These are phyloP conservation scores for Purpureocillium takamizusanense DNA, from an alignment of 2,329 filamentous ascomycete species.

Conservation along the genomic window DNA sequence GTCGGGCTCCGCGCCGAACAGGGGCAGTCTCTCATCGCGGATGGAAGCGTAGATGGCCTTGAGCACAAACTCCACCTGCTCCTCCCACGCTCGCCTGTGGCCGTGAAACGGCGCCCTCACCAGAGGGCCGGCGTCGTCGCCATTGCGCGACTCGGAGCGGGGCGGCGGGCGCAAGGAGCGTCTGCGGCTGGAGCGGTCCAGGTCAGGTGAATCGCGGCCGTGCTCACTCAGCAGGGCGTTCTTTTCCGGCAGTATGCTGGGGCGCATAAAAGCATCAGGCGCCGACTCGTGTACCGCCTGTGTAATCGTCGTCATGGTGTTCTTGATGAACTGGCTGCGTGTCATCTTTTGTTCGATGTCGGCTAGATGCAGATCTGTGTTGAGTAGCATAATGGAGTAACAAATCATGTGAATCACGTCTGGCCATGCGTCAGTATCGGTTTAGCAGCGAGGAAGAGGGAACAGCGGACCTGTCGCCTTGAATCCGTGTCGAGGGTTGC, in stretches of 20 bases:
- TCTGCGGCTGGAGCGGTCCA: conserved; percentile 29
- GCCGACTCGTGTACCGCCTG: conserved; percentile 67
- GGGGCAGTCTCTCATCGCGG: conserved; percentile 72
- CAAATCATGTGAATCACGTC: conserved; percentile 96
- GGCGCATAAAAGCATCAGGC: conserved; percentile 54
- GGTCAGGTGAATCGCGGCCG: conserved; percentile 24
- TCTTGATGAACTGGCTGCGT: conserved; percentile 86
- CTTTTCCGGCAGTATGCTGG: conserved; percentile 43
- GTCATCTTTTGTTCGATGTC: conserved; percentile 98
- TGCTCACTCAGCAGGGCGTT: conserved; percentile 21
- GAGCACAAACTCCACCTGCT: conserved; percentile 80
- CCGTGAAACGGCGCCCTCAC: conserved; percentile 72
- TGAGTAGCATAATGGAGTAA: conserved; percentile 90
- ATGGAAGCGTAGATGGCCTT: conserved; percentile 91
- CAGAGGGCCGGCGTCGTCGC: conserved; percentile 58
- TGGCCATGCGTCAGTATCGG: conserved; percentile 27
- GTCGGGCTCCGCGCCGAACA: conserved; percentile 61
- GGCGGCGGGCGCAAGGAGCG: conserved; percentile 43
- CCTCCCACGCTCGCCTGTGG: conserved; percentile 71
- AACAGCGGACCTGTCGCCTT: conserved; percentile 70
- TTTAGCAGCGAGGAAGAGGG: neutral
- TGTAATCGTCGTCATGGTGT: conserved; percentile 84
- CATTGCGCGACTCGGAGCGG: conserved; percentile 32
- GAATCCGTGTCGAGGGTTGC: conserved; percentile 89
- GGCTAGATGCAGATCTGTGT: conserved; percentile 90